Evolutionary conservation across 768 basidiomycete species (phyloP), one percentile per base, ranked within the genome.

Genomic region (Rhizopogon vinicolor): DNA sequence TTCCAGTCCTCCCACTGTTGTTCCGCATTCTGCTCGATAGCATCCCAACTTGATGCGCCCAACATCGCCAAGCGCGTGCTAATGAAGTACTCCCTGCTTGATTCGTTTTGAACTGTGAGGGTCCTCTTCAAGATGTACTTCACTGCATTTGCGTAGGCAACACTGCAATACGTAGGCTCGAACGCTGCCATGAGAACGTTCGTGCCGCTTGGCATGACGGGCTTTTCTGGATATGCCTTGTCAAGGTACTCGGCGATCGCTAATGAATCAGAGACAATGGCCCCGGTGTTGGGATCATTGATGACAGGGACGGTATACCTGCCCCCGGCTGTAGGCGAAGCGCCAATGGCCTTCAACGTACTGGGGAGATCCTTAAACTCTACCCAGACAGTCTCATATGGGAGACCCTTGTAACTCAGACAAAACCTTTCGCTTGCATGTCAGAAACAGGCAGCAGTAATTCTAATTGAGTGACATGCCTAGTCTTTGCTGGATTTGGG

Each of bases 311-410:
- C 19, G 44, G 56, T 57, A 44, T 57, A 55, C 14, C 33, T 49
- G 19, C 14, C 46, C 12, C 46, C 46, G 8, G 35, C 46, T 8
- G 46, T 49, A 22, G 46, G 19, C 19, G 46, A 49, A 22, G 46
- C 58, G 74, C 75, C 74, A 19, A 77, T 55, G 49, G 74, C 64
- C 58, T 71, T 70, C 53, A 66, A 66, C 19, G 70, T 50, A 0
- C 54, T 22, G 31, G 69, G 71, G 54, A 82, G 74, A 52, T 81
- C 77, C 9, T 74, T 75, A 56, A 74, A 78, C 55, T 82, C 79
- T 48, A 82, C 63, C 75, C 75, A 80, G 43, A 75, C 70, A 9
- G 79, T 81, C 59, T 68, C 72, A 66, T 77, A 76, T 1, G 73
- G 62, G 25, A 75, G 29, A n/a, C 62, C 63, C 50, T 75, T 74